Evolutionary conservation across 169 alveolate genomes (phyloP).

Genomic region (Neospora caninum): DNA sequence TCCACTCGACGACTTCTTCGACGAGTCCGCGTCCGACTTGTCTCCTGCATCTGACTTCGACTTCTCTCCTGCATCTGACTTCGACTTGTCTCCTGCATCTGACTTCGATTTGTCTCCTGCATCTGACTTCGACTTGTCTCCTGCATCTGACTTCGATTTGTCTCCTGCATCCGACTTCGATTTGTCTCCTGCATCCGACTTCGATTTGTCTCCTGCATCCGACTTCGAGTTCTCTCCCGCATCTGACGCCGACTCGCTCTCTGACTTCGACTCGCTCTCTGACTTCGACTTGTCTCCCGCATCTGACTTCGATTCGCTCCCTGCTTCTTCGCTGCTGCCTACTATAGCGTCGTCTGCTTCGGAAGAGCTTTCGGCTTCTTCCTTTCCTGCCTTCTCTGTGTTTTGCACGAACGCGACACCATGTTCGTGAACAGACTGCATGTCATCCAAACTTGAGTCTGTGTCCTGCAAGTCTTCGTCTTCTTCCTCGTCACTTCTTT

Average conservation of each 20-base stretch:
- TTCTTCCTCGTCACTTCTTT: not conserved
- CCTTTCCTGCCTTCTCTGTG: not conserved
- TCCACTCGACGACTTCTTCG: not conserved
- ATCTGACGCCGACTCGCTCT: too few species aligned
- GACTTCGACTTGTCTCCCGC: not conserved
- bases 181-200: too few species aligned
- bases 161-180: too few species aligned
- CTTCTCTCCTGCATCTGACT: not conserved
- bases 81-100: too few species aligned
- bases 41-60: not conserved
- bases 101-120: not conserved
- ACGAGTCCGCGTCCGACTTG: not conserved
- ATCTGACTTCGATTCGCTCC: not conserved
- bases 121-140: not conserved
- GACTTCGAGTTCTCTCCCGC: too few species aligned
- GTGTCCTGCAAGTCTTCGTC: not conserved
- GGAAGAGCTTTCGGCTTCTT: slow-evolving; percentile 15
- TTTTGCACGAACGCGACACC: not conserved
- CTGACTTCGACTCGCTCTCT: too few species aligned
- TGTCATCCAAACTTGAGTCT: not conserved
- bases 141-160: not conserved
- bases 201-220: too few species aligned
- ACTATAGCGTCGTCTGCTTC: slow-evolving; percentile 22
- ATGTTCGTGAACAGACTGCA: not conserved
- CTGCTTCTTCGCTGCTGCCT: not conserved